Percentiles rank a stretch among this genome's conserved stretches.
Evolutionary conservation across 192 early-diverging fungal genomes (phyloP).

Genomic region (Coemansia asiatica): DNA sequence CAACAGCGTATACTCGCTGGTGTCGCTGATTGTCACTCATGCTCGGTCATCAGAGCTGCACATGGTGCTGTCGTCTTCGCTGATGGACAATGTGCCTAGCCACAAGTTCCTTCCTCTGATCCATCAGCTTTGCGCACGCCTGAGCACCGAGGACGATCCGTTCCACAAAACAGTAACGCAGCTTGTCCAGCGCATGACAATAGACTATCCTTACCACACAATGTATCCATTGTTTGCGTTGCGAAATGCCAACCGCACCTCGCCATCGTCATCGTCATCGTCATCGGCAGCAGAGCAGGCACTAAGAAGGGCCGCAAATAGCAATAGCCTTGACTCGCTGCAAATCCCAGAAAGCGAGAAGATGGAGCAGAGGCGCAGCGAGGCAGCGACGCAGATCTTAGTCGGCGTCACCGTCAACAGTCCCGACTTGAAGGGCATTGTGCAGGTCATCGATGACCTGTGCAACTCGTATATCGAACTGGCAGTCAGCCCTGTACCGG

Average conservation of each 20-base stretch:
- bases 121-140: conserved; percentile 51
- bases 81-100: conserved; percentile 38
- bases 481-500: conserved; percentile 34
- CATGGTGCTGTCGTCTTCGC: conserved; percentile 8
- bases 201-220: conserved; percentile 49
- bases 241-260: conserved; percentile 45
- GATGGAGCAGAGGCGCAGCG: conserved; percentile 46
- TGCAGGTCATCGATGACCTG: conserved; percentile 38
- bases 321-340: conserved; percentile 12
- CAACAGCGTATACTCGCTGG: conserved; percentile 37
- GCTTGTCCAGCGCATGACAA: conserved; percentile 39
- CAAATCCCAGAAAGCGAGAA: conserved; percentile 34
- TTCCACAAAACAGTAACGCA: conserved; percentile 26
- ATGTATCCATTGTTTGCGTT: conserved; percentile 50
- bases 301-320: conserved; percentile 2
- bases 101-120: conserved; percentile 51
- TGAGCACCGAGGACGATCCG: conserved; percentile 32
- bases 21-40: conserved; percentile 47
- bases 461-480: conserved; percentile 47
- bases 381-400: conserved; percentile 36
- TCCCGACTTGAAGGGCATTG: conserved; percentile 26
- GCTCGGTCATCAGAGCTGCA: conserved; percentile 35
- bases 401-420: conserved; percentile 15
- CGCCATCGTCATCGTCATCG: conserved; percentile 4
- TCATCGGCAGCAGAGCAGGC: not conserved